Percentiles rank a stretch among this genome's conserved stretches.
Evolutionary conservation across 345 rosid species (phyloP).

Genomic region (Aegle marmelos): DNA sequence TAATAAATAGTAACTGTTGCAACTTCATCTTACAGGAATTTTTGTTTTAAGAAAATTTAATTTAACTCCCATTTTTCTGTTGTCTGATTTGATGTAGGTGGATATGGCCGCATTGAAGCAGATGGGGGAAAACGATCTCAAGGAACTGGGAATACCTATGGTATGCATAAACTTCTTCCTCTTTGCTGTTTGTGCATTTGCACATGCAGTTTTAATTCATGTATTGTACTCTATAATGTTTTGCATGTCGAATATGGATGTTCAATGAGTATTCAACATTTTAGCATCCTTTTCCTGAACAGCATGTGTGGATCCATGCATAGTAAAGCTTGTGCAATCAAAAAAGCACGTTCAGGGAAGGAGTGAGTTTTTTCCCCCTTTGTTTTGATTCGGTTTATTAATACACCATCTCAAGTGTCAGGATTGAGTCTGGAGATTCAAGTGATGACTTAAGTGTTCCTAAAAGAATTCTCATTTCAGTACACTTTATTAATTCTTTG

Average conservation of each 20-base stretch:
- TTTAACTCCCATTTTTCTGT: neutral
- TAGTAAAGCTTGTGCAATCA: neutral
- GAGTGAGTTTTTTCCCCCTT: neutral
- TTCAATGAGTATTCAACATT: neutral
- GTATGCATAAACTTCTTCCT: constrained; percentile 34
- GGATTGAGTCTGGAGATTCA: neutral
- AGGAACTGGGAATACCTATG: constrained; percentile 96
- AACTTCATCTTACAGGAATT: neutral
- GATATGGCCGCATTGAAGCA: constrained; percentile 88
- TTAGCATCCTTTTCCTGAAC: neutral
- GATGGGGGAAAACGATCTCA: constrained; percentile 91
- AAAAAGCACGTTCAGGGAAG: neutral
- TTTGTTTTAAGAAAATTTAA: neutral
- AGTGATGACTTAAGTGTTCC: neutral
- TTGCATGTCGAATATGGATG: neutral
- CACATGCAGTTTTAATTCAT: neutral
- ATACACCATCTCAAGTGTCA: neutral
- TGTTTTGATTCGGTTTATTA: neutral
- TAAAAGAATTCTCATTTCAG: neutral
- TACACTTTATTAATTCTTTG: neutral
- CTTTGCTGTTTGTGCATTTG: neutral
- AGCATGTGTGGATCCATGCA: neutral
- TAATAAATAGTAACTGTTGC: neutral
- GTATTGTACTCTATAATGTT: neutral
- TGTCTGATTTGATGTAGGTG: constrained; percentile 47